These are phyloP conservation scores for Coemansia sp. DNA, from an alignment of 192 early-diverging fungal species.

Conservation along the genomic window DNA sequence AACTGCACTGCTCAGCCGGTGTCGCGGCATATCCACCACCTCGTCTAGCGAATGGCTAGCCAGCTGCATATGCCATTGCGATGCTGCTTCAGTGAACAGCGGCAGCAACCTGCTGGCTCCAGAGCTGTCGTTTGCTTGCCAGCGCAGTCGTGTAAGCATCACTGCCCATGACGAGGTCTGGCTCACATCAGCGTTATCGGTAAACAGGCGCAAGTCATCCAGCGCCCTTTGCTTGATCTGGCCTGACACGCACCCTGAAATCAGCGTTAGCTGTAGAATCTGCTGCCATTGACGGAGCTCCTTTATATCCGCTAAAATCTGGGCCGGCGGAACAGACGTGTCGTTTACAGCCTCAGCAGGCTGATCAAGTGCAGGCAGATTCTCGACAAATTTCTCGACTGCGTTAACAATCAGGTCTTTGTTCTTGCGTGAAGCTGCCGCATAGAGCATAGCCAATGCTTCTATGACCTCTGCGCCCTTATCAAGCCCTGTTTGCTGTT, in stretches of 20 bases:
- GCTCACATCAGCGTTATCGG: not conserved
- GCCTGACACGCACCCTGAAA: constrained; percentile 9
- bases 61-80: constrained; percentile 23
- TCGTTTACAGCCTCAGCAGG: not conserved
- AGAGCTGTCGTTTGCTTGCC: constrained; percentile 24
- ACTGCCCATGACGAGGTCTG: constrained; percentile 28
- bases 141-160: constrained; percentile 27
- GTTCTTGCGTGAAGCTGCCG: constrained; percentile 29
- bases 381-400: constrained; percentile 14
- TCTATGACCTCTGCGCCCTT: constrained; percentile 24
- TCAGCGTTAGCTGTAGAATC: constrained; percentile 4
- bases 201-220: not conserved
- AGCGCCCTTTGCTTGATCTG: not conserved
- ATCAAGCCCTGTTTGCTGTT: not conserved
- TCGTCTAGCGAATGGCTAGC: too few species aligned
- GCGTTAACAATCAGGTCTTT: constrained; percentile 31
- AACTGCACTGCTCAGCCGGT: constrained; percentile 19
- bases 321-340: constrained; percentile 4
- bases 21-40: constrained; percentile 3
- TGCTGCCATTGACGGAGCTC: constrained; percentile 24
- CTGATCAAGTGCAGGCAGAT: constrained; percentile 3
- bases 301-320: constrained; percentile 17
- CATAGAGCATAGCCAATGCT: constrained; percentile 49
- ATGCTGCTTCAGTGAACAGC: constrained; percentile 25
- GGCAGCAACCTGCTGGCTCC: constrained; percentile 5